These are phyloP conservation scores for Ashbya aceris DNA, from an alignment of 1,139 yeast genomes.

Conservation along the genomic window DNA sequence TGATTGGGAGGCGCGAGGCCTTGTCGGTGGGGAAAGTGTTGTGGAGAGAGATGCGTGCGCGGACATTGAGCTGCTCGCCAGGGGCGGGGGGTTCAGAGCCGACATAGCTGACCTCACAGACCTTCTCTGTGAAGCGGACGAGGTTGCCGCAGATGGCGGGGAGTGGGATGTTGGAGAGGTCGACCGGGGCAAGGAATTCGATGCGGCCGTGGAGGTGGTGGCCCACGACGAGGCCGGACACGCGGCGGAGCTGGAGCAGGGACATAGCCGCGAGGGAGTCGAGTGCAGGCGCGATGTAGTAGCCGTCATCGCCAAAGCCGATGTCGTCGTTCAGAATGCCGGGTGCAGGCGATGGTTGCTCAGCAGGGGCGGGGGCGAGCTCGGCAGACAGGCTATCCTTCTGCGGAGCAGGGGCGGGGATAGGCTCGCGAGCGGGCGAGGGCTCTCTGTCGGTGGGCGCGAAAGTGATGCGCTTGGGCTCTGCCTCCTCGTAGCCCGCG, in stretches of 20 bases:
- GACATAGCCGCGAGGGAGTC: slow-evolving; percentile 52
- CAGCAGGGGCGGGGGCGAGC: slow-evolving; percentile 6
- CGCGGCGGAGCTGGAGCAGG: slow-evolving; percentile 52
- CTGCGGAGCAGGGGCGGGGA: slow-evolving; percentile 23
- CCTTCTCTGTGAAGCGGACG: slow-evolving; percentile 49
- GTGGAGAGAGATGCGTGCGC: slow-evolving; percentile 62
- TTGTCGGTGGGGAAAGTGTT: slow-evolving; percentile 71
- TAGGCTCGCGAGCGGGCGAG: slow-evolving; percentile 3
- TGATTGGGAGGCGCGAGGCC: slow-evolving; percentile 63
- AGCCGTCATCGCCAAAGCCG: slow-evolving; percentile 54
- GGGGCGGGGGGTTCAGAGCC: slow-evolving; percentile 49
- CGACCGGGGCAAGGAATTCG: slow-evolving; percentile 74
- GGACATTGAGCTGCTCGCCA: slow-evolving; percentile 80
- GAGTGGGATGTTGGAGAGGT: slow-evolving; percentile 57
- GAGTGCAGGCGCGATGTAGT: slow-evolving; percentile 78
- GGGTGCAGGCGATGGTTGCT: slow-evolving; percentile 5
- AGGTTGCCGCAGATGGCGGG: slow-evolving; percentile 58
- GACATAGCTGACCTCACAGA: slow-evolving; percentile 70
- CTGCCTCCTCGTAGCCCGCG: slow-evolving; percentile 15
- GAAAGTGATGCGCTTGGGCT: slow-evolving; percentile 15
- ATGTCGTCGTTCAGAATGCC: slow-evolving; percentile 32
- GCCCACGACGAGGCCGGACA: slow-evolving; percentile 67
- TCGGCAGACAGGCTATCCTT: slow-evolving; percentile 11
- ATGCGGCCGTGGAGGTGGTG: slow-evolving; percentile 70
- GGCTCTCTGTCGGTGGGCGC: slow-evolving; percentile 6